These are phyloP conservation scores for Myrica gale DNA, from an alignment of 306 rosid species.

Conservation along the genomic window DNA sequence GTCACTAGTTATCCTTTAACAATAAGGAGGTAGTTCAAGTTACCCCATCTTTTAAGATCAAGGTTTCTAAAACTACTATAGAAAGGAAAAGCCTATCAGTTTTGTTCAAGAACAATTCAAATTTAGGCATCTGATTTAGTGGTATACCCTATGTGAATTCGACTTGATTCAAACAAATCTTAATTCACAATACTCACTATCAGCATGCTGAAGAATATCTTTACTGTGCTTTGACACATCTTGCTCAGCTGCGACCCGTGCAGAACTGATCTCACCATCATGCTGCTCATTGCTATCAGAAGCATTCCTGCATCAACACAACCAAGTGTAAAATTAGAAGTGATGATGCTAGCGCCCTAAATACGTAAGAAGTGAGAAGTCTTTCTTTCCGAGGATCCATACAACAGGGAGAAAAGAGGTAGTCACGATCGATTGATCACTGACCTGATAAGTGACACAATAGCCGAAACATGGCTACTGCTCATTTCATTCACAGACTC, in stretches of 20 bases:
- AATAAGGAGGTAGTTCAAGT: not conserved
- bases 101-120: too few species aligned
- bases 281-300: constrained; percentile 60
- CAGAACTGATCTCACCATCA: constrained; percentile 60
- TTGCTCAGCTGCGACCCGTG: constrained; percentile 57
- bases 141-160: not conserved
- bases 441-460: constrained; percentile 71
- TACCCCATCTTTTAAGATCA: not conserved
- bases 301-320: constrained; percentile 49
- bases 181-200: constrained; percentile 44
- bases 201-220: constrained; percentile 52
- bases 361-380: not conserved
- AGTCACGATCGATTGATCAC: constrained; percentile 9
- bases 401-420: not conserved
- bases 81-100: not conserved
- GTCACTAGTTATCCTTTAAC: not conserved
- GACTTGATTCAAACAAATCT: not conserved
- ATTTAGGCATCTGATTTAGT: not conserved
- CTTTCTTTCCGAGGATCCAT: not conserved
- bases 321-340: not conserved
- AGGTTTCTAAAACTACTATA: not conserved
- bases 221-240: constrained; percentile 60
- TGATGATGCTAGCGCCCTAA: not conserved
- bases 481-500: constrained; percentile 64
- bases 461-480: constrained; percentile 47